Percentiles rank a stretch among this genome's conserved stretches.
phyloP scores from a whole-genome alignment of 257 asterid species.

The Nicotiana knightiana region DNA sequence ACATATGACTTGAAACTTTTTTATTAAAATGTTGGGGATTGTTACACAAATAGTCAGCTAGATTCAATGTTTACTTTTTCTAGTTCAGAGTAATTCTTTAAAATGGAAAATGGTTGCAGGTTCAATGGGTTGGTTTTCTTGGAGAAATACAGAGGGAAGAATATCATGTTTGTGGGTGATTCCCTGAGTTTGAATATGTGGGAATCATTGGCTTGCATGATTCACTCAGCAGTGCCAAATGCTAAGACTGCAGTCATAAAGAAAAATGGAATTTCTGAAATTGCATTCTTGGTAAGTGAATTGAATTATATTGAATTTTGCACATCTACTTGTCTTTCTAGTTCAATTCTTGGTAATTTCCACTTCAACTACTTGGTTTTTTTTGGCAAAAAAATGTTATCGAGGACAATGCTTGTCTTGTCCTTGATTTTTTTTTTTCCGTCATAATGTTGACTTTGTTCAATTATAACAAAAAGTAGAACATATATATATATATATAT shows the following conservation, averaged over 20 bases:
- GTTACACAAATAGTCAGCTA: no score
- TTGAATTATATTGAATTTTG: not conserved
- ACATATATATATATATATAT: no score
- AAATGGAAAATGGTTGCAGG: constrained; percentile 24
- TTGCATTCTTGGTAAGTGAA: constrained; percentile 58
- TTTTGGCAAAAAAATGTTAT: not conserved
- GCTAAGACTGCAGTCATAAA: constrained; percentile 35
- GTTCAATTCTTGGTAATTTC: not conserved
- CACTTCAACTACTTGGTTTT: not conserved
- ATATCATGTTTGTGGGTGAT: constrained; percentile 94
- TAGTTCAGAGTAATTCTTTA: no score
- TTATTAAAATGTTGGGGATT: no score
- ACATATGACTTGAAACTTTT: no score
- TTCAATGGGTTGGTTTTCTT: constrained; percentile 69
- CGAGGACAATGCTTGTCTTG: no score
- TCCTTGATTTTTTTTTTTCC: no score
- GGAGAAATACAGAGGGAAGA: constrained; percentile 81
- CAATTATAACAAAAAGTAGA: no score
- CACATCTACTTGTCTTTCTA: not conserved
- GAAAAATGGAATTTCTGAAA: constrained; percentile 38
- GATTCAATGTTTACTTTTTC: no score
- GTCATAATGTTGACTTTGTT: no score
- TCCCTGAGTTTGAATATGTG: constrained; percentile 94
- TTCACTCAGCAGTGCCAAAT: constrained; percentile 63
- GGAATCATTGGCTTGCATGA: constrained; percentile 89